A percentile compares a stretch with the other conserved stretches of the same genome.
Conservation (phyloP, 2,329 filamentous ascomycete species). For the Fonsecaea pedrosoi region DNA sequence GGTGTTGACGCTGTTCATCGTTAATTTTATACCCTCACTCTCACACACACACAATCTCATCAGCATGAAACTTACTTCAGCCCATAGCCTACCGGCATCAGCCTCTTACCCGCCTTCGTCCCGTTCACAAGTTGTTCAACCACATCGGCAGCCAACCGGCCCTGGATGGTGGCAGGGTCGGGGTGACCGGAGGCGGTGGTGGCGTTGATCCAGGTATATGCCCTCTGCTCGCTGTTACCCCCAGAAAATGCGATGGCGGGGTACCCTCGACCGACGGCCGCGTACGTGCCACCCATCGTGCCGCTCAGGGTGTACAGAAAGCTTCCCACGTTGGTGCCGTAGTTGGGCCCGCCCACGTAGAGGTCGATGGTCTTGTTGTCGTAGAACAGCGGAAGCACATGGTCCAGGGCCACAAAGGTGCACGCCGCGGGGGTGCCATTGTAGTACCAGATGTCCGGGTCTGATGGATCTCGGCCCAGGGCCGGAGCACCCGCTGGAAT, state of each 20-base stretch:
- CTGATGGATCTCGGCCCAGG: slow-evolving; percentile 59
- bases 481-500: slow-evolving; percentile 57
- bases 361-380: slow-evolving; percentile 60
- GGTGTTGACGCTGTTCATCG: slow-evolving; percentile 54
- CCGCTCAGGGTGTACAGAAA: slow-evolving; percentile 62
- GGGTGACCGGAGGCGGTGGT: slow-evolving; percentile 44
- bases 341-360: slow-evolving; percentile 63
- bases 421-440: slow-evolving; percentile 65
- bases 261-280: slow-evolving; percentile 57
- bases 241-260: slow-evolving; percentile 60
- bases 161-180: slow-evolving; percentile 54
- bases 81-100: slow-evolving; percentile 60
- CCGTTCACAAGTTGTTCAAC: slow-evolving; percentile 55
- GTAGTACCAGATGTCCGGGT: slow-evolving; percentile 66
- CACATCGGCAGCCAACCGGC: slow-evolving; percentile 52
- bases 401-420: slow-evolving; percentile 64
- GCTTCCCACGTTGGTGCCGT: slow-evolving; percentile 60
- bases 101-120: slow-evolving; percentile 41
- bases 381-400: slow-evolving; percentile 59
- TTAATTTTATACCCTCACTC: background rate
- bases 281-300: slow-evolving; percentile 53
- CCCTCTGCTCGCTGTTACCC: slow-evolving; percentile 50
- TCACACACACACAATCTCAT: background rate
- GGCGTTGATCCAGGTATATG: slow-evolving; percentile 54
- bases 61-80: slow-evolving; percentile 39